Evolutionary conservation across 106 monocot species (phyloP), one percentile per base, ranked within the genome.

Genomic region (Phalaenopsis equestris): DNA sequence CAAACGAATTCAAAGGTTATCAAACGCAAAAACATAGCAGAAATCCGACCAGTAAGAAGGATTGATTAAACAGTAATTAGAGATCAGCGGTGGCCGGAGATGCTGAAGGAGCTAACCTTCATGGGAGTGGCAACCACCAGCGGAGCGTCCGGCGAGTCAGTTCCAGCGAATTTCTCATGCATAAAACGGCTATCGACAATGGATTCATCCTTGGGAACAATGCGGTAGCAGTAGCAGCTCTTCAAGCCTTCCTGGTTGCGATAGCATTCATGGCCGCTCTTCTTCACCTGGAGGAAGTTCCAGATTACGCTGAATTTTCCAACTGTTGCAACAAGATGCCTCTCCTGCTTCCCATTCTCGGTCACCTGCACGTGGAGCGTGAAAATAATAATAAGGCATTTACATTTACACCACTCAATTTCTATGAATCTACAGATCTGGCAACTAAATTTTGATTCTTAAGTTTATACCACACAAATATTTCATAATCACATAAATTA

Each of bases 41-140:
- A 70, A 36, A 9, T 70, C 15, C 38, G 39, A 39, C 38, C 23
- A 65, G 15, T 39, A 2, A 36, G 11, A 19, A 4, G 5, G 21
- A 10, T 21, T 21, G 4, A 21, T 21, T 21, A 0, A n/a, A 21
- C 57, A 70, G 39, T 70, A 39, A 70, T 21, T 12, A 68, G 9
- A 7, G 57, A 61, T 80, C 47, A 90, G 14, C 77, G 85, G 37
- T 76, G 72, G 38, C 72, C 82, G 46, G 87, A 87, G 18, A 94
- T 85, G 65, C 91, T 93, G 87, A 97, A 97, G 38, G 96, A 97
- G 83, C 90, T 92, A 18, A 97, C 91, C 85, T 96, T 96, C 93
- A 90, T 85, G 0, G 96, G 96, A 8, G 96, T 96, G 4, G 93
- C 96, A 6, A 96, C 96, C 16, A 96, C 96, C 8, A 96, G 83